These are phyloP conservation scores for Saccharum hybrid DNA, from an alignment of 202 grass and related monocot species.

Conservation along the genomic window DNA sequence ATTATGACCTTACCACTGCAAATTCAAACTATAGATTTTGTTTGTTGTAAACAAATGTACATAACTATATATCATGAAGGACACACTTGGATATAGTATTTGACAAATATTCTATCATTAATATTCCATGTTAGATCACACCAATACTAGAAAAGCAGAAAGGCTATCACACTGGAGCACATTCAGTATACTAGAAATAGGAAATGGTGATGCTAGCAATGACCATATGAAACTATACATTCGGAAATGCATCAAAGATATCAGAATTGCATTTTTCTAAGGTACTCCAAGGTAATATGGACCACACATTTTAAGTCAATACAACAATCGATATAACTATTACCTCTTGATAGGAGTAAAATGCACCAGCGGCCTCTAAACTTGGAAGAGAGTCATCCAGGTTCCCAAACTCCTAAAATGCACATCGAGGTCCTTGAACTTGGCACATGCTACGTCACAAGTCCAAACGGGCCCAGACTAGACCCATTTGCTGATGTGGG, in stretches of 20 bases:
- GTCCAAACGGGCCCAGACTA: no score
- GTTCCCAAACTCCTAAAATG: no score
- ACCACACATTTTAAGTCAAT: no score
- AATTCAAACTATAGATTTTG: background rate
- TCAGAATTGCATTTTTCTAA: no score
- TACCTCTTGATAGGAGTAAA: background rate
- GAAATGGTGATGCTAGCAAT: background rate
- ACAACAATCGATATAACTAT: background rate
- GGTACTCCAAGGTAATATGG: no score
- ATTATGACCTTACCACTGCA: slow-evolving; percentile 4
- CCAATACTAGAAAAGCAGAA: background rate
- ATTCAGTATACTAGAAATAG: slow-evolving; percentile 14
- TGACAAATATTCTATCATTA: background rate
- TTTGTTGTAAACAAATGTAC: background rate
- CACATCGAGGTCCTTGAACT: no score
- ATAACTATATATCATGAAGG: background rate
- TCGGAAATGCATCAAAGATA: background rate
- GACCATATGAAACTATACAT: background rate
- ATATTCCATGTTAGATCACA: slow-evolving; percentile 12
- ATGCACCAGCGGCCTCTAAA: no score
- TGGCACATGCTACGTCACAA: no score
- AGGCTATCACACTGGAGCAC: background rate
- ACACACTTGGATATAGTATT: background rate
- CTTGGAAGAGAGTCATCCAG: no score
- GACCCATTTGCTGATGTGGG: no score